A percentile compares a stretch with the other conserved stretches of the same genome.
These are phyloP conservation scores for Gloeophyllum trabeum DNA, from an alignment of 768 basidiomycete genomes.

Conservation along the genomic window DNA sequence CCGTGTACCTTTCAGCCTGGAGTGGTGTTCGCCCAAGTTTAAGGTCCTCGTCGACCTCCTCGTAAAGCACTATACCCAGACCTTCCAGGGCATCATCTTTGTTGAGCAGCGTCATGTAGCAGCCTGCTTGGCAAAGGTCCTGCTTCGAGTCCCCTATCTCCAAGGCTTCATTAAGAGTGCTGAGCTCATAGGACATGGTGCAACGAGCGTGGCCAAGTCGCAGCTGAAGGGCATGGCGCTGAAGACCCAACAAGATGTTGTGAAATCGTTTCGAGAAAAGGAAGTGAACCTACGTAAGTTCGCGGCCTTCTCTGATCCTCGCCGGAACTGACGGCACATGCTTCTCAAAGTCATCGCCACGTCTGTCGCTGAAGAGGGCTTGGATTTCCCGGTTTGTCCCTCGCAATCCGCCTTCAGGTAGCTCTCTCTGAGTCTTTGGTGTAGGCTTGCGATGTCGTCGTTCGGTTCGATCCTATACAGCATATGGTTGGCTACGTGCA, in stretches of 20 bases:
- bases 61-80: slow-evolving; percentile 32
- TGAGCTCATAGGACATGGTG: slow-evolving; percentile 58
- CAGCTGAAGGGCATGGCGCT: slow-evolving; percentile 40
- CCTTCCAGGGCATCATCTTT: slow-evolving; percentile 80
- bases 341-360: slow-evolving; percentile 57
- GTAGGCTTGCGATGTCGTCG: slow-evolving; percentile 78
- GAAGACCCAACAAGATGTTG: slow-evolving; percentile 43
- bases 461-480: slow-evolving; percentile 74
- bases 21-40: slow-evolving; percentile 71
- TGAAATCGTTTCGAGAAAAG: slow-evolving; percentile 54
- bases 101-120: slow-evolving; percentile 81
- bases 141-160: slow-evolving; percentile 49
- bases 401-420: slow-evolving; percentile 1
- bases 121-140: slow-evolving; percentile 49
- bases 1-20: slow-evolving; percentile 32
- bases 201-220: slow-evolving; percentile 17
- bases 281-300: slow-evolving; percentile 58
- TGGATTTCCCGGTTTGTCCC: slow-evolving; percentile 68
- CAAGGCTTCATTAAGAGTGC: slow-evolving; percentile 45
- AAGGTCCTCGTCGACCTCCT: slow-evolving; percentile 50
- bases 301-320: slow-evolving; percentile 1
- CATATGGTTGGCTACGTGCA: slow-evolving; percentile 87
- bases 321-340: too few species aligned
- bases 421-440: too few species aligned
- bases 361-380: slow-evolving; percentile 84